Base-by-base conservation (phyloP, 495 filamentous ascomycete genomes). In the Zalerion maritima region DNA sequence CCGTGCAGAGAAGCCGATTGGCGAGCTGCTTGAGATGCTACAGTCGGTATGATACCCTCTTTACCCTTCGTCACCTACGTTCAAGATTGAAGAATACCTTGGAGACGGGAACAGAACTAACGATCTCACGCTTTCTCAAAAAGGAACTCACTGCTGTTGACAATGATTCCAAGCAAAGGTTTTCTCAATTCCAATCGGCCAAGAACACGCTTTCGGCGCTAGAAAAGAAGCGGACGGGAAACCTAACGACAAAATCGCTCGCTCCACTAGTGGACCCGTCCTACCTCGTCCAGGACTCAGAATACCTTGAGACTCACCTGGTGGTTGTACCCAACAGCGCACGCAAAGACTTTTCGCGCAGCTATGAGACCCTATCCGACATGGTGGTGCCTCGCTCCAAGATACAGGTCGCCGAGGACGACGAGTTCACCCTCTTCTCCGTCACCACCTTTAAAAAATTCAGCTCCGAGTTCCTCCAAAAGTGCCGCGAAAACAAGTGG, bases 291-390 rank as follows among this genome's bases (percentile, higher is more conserved):
- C 80, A 78, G 45, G 70, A 91, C 46, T 93, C 84, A 24, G 91
- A 97, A 58, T 96, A 93, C 59, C 71, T 97, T 41, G 83, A 94
- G 56, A 94, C 86, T 12, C 86, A 94, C 45, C 72, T 97, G 7
- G 60, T 96, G 39, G 89, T 78, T 16, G 81, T 97, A 3, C 89
- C 89, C 2, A 69, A 64, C 11, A 67, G 67, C 38, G 58, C 74
- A 31, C 64, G 72, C 32, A 92, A 91, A 47, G 84, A 96, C 12
- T 97, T 89, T 49, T 58, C 91, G 21, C 76, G 75, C 48, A 71
- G 62, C 36, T 97, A 97, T 57, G 91, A 96, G 51, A 82, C 83
- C 5, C 54, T 96, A 15, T 54, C 77, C 1, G 73, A 77, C 18
- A 69, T 69, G 63, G 81, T 94, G 6, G 89, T 97, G 12, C 89